Base-by-base conservation (phyloP, 441 rosid species). In the Pelargonium exstipulatum region DNA sequence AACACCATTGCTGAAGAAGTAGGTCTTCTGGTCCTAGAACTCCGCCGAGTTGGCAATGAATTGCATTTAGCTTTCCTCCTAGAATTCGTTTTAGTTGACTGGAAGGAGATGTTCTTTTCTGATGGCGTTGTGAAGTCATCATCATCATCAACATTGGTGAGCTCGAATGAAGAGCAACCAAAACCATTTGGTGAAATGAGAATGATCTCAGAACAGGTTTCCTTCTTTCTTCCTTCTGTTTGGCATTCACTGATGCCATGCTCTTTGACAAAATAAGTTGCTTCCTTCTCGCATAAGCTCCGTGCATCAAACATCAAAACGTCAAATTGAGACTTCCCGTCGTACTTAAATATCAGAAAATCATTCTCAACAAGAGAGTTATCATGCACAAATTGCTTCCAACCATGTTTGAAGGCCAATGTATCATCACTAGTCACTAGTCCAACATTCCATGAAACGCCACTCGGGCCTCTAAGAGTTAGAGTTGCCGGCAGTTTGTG, bases 371-470 rank as follows among this genome's bases (percentile, higher is more conserved):
- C 55, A 49, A 49, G 55, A 49, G 55, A 49, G 14, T 49, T 49
- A 49, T 49, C 55, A 4, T n/a, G 55, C 16, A 49, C 55, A 49
- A 49, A 49, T 49, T 49, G 55, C 55, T 49, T 49, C 55, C 55
- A 49, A 49, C 55, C 55, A n/a, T 49, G n/a, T 49, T 49, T 49
- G 17, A 49, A 49, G 55, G 55, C 55, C 55, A 49, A 49, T n/a
- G 55, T 49, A 12, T 49, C 55, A n/a, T 49, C 55, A 49, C 14
- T 12, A 5, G 6, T n/a, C 55, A 49, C 55, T 16, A 49, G 17
- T 3, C 16, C 55, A 13, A 49, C 55, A 49, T 49, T 49, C 55
- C 55, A 49, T n/a, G 17, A 13, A 13, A 49, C 14, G 18, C 55
- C 55, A 49, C 16, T 49, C 6, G 55, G 55, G 14, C 55, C 55